Base-by-base conservation (phyloP, 495 filamentous ascomycete species). In the Penicillium pancosmium region DNA sequence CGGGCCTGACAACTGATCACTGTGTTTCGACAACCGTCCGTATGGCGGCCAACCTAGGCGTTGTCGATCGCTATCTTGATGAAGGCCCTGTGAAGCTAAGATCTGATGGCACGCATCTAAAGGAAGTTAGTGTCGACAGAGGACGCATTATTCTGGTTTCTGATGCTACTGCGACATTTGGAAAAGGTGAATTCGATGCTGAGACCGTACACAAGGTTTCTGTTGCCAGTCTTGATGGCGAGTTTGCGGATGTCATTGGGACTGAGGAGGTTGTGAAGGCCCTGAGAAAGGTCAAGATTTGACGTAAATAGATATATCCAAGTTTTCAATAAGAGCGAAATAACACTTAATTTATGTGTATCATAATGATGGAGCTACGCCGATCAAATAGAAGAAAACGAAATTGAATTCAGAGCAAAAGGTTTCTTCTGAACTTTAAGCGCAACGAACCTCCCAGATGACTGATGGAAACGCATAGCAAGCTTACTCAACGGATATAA, bases 1-100 rank as follows among this genome's bases (percentile, higher is more conserved):
- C 71, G 10, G 79, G 80, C 1, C 57, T 82, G 52, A 80, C 77
- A 0, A 81, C 78, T 34, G 79, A 82, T 65, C 79, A 82, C 52
- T 83, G 80, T 44, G 77, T 82, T 23, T 79, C 75, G 50, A 83
- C 79, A 6, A 78, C 80, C 4, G 68, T 74, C 10, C 73, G 80
- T 18, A 80, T 82, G 75, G 79, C 80, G 4, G 73, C 71, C 12
- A 81, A 84, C 57, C 47, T 81, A 46, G 69, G 73, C 2, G 77
- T 82, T 18, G 77, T 78, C 21, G 70, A 73, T 61, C 66, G 69
- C 19, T 59, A 63, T 43, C 23, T 57, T 7, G 66, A 56, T 10
- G 55, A 55, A 13, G 63, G 57, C 0, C 64, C 64, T 7, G 54
- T 68, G 1, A 44, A 51, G 43, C 38, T 68, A 13, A 52, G 56